Evolutionary conservation across 768 basidiomycete species (phyloP).

Genomic region (Tulasnella sp.): DNA sequence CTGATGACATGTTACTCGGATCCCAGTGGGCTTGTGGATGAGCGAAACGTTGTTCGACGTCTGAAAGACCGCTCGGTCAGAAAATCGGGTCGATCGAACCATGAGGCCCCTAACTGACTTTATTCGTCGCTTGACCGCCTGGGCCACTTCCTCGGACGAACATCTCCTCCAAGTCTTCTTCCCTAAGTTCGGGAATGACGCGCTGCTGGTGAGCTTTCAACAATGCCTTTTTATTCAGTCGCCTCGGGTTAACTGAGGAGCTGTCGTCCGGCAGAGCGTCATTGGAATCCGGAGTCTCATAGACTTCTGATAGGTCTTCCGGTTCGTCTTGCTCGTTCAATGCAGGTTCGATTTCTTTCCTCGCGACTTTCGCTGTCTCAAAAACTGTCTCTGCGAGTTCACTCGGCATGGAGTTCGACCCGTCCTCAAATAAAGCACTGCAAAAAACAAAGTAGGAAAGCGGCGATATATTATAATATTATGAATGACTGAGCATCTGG

Average conservation of each 20-base stretch:
- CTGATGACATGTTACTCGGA: slow-evolving; percentile 85
- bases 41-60: slow-evolving; percentile 69
- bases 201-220: slow-evolving; percentile 71
- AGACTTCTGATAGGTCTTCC: background rate
- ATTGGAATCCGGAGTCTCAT: slow-evolving; percentile 26
- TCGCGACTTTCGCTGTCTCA: background rate
- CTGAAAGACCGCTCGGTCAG: slow-evolving; percentile 24
- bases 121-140: slow-evolving; percentile 97
- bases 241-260: background rate
- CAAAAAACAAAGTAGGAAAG: background rate
- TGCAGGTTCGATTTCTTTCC: slow-evolving; percentile 2
- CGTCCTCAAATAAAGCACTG: slow-evolving; percentile 4
- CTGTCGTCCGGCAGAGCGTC: background rate
- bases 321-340: slow-evolving; percentile 8
- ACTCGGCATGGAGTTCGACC: background rate
- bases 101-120: slow-evolving; percentile 45
- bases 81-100: background rate
- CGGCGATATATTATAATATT: background rate
- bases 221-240: slow-evolving; percentile 44
- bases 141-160: slow-evolving; percentile 92
- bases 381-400: slow-evolving; percentile 15
- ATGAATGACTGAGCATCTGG: slow-evolving; percentile 22
- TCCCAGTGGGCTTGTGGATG: slow-evolving; percentile 83
- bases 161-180: slow-evolving; percentile 81
- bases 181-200: slow-evolving; percentile 65